phyloP scores from a whole-genome alignment of 179 eudicot species.

The Camellia oleifera region DNA sequence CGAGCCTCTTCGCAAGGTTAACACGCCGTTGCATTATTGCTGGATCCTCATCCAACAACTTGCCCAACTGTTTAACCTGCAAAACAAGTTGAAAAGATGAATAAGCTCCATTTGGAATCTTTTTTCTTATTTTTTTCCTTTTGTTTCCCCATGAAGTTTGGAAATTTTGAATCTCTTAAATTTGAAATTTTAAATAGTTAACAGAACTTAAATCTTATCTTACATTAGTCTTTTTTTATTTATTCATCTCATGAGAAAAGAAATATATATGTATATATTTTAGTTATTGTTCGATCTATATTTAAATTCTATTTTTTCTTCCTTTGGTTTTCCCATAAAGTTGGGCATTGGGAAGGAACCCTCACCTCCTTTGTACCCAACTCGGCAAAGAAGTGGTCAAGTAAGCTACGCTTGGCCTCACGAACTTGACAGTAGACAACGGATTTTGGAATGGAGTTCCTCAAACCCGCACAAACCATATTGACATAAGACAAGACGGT shows the following conservation, averaged over 20 bases:
- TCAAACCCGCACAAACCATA: slow-evolving; percentile 72
- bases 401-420: slow-evolving; percentile 86
- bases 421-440: slow-evolving; percentile 96
- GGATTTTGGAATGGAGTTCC: slow-evolving; percentile 89
- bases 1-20: slow-evolving; percentile 63
- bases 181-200: no score
- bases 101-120: no score
- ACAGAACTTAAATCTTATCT: no score
- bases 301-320: background rate
- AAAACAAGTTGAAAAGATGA: background rate
- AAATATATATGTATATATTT: no score
- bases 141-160: background rate
- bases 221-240: no score
- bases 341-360: background rate
- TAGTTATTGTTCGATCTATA: no score
- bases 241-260: no score
- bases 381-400: slow-evolving; percentile 79
- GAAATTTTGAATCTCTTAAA: no score
- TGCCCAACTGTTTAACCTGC: slow-evolving; percentile 50
- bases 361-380: slow-evolving; percentile 82
- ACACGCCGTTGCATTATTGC: slow-evolving; percentile 64
- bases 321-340: background rate
- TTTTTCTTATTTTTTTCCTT: background rate
- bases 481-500: slow-evolving; percentile 80
- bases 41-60: slow-evolving; percentile 75